These are phyloP conservation scores for Neonectria coccinea DNA, from an alignment of 2,329 filamentous ascomycete genomes.

Conservation along the genomic window DNA sequence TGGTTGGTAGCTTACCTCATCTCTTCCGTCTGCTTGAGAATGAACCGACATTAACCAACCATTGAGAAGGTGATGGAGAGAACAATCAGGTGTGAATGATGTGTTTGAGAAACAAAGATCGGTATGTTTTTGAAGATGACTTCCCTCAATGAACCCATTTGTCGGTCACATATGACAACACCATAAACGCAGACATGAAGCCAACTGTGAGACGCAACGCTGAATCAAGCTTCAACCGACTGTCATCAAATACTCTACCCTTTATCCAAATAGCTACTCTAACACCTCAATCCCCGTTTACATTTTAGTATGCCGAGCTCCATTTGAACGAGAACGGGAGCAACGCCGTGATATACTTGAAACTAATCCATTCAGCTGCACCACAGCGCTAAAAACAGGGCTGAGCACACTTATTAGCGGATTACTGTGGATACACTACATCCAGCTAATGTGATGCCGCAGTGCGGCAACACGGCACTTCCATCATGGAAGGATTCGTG, in stretches of 20 bases:
- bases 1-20: slow-evolving; percentile 1
- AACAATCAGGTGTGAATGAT: not conserved
- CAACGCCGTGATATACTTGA: not conserved
- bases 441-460: not conserved
- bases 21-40: not conserved
- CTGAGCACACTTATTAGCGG: not conserved
- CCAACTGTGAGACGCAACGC: not conserved
- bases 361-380: not conserved
- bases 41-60: not conserved
- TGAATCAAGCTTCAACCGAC: no score
- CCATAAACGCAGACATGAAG: not conserved
- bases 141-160: not conserved
- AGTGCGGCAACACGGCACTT: not conserved
- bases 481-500: not conserved
- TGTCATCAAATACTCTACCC: no score
- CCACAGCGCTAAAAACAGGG: not conserved
- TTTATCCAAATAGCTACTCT: no score
- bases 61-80: not conserved
- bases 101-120: not conserved
- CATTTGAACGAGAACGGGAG: not conserved
- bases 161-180: not conserved
- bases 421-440: not conserved
- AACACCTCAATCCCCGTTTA: no score
- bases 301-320: not conserved
- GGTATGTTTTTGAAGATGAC: not conserved